Conservation (phyloP, 345 rosid genomes). For the Durio zibethinus region DNA sequence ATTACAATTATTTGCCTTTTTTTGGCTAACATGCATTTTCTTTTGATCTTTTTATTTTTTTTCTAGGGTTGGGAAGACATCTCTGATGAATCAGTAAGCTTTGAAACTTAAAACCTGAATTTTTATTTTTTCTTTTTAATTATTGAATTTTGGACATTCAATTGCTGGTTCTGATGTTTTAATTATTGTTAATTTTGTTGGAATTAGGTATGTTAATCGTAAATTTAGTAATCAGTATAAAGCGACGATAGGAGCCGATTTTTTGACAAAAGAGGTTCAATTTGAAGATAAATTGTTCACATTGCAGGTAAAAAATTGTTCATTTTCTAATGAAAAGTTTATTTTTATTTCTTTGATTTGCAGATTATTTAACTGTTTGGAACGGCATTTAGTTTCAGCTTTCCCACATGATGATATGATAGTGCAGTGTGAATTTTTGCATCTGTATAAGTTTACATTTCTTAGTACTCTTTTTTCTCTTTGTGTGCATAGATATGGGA, state of each 20-base stretch:
- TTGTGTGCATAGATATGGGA: conserved; percentile 67
- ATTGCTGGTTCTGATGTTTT: background rate
- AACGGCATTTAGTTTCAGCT: background rate
- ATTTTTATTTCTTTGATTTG: background rate
- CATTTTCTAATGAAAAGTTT: background rate
- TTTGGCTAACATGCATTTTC: background rate
- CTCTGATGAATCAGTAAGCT: conserved; percentile 89
- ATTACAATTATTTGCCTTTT: background rate
- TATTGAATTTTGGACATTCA: background rate
- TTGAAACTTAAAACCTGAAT: conserved; percentile 22
- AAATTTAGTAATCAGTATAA: conserved; percentile 92
- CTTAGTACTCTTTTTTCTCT: background rate
- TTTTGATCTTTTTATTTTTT: background rate
- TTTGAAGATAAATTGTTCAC: conserved; percentile 88
- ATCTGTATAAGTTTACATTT: background rate
- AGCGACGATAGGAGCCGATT: conserved; percentile 95
- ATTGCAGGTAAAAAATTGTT: conserved; percentile 55
- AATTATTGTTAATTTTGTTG: background rate
- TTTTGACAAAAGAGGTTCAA: conserved; percentile 85
- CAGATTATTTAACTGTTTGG: background rate
- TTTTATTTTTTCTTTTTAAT: conserved; percentile 13
- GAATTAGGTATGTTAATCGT: conserved; percentile 77
- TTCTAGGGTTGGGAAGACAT: conserved; percentile 87
- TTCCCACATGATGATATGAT: background rate
- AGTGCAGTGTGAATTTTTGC: background rate